Evolutionary conservation across 441 rosid genomes (phyloP), one percentile per base, ranked within the genome.

Genomic region (Mallotus repandus): DNA sequence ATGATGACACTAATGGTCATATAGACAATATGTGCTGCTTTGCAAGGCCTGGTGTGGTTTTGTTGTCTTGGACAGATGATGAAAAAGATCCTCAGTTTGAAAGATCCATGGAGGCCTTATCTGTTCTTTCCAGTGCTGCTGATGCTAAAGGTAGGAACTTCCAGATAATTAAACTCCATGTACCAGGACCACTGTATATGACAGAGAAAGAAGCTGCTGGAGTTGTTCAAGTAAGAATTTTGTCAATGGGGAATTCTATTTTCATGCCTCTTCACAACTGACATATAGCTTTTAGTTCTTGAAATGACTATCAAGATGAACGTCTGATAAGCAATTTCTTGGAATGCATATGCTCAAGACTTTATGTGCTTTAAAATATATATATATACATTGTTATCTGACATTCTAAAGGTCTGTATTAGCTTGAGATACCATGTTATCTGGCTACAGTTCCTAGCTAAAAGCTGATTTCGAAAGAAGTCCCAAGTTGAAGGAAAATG

Each of bases 11-110:
- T 50, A 93, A 93, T 66, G 98, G 98, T 19, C 98, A 90, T 74
- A 88, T 95, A 65, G 97, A 93, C 80, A 95, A 90, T 78, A 89
- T 93, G 94, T 93, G 98, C 83, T 95, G 99, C 84, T 95, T 95
- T 75, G 91, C 72, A 14, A 88, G 79, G 85, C 99, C 97, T 4
- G 97, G 97, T 72, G 91, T 85, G 74, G 98, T 95, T 73, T 70
- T 95, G 70, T 73, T 93, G 74, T 87, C 98, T 9, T 95, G 97
- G 95, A 90, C 88, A 52, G 93, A 91, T 53, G 89, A 88, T 75
- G 73, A 83, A 81, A 75, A 75, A 0, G 99, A 95, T 75, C 91
- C 84, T 67, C 99, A 91, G 54, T 85, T 88, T 63, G 88, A 88
- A 74, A 82, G 91, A 70, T 84, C 98, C 14, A 7, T 71, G 2